Evolutionary conservation across 352 stramenopile genomes (phyloP), one percentile per base, ranked within the genome.

Genomic region (Globisporangium takayamanum): DNA sequence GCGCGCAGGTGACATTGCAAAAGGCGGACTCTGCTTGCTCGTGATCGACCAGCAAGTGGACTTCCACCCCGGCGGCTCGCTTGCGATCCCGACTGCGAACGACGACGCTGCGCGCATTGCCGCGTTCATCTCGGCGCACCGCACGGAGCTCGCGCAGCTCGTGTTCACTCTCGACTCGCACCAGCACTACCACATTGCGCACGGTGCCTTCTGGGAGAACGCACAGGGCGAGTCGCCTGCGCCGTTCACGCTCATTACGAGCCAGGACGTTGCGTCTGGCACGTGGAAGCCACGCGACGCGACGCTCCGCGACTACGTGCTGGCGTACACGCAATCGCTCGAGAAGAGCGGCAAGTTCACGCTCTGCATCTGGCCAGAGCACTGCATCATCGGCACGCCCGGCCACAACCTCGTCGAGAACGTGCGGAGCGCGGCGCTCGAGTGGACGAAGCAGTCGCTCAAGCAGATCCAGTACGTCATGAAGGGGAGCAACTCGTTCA

Each of bases 151-250:
- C 51, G 59, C 71, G 49, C 87, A 97, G 59, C 73, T 99, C 33
- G 82, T 98, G 22, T 80, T 98, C n/a, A 99, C 96, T 25, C 73
- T 99, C 53, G 96, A 99, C 69, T 97, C 90, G 47, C 96, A 99
- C 75, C 88, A 98, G 55, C 91, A 89, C 44, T 84, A 97, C 55
- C 92, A 99, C 75, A 98, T 99, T 66, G 93, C 95, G 7, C 94
- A 99, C 73, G 88, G 85, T 10, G 78, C 81, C 36, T 98, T 98
- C 67, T 99, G 96, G 95, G 65, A 75, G 20, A 80, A 95, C 57
- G 67, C 60, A 0, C 50, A 74, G 22, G 76, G 72, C 28, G 67
- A 87, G 25, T 80, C 84, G 54, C 95, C 95, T 0, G 58, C 74
- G 36, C 89, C 93, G 15, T 99, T 99, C 70, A 98, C 95, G 16